Percentiles rank a stretch among this genome's conserved stretches.
These are phyloP conservation scores for Cocos nucifera DNA, from an alignment of 176 grass and related monocot genomes.

Conservation along the genomic window DNA sequence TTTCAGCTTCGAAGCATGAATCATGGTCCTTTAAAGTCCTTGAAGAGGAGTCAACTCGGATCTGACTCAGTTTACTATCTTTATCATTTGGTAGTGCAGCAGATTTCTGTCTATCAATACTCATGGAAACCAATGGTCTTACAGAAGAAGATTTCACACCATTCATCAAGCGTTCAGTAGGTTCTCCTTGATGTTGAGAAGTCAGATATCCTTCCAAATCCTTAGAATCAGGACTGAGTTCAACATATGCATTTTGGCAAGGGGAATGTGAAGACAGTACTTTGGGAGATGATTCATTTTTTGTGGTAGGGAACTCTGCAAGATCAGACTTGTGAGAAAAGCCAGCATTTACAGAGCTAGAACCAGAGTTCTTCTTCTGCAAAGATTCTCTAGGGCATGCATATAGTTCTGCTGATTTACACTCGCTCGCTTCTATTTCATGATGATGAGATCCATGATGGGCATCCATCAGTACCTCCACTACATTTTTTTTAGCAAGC, in stretches of 20 bases:
- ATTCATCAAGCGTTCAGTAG: constrained; percentile 17
- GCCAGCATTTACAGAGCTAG: too few relatives aligned
- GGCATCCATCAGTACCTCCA: neutral
- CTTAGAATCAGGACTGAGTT: too few relatives aligned
- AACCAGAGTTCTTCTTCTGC: too few relatives aligned
- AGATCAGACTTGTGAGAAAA: too few relatives aligned
- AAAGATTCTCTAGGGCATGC: neutral
- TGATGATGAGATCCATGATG: constrained; percentile 1
- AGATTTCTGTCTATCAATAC: constrained; percentile 20
- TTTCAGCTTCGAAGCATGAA: constrained; percentile 21
- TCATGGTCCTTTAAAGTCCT: constrained; percentile 18
- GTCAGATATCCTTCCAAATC: constrained; percentile 1
- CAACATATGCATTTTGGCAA: too few relatives aligned
- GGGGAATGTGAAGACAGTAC: too few relatives aligned
- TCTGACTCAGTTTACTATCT: constrained; percentile 17
- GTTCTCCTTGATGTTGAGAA: constrained; percentile 24
- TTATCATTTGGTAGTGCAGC: constrained; percentile 2
- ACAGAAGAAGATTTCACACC: neutral
- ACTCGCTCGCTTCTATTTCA: neutral
- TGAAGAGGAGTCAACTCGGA: constrained; percentile 16
- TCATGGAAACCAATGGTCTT: constrained; percentile 16
- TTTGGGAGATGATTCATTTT: too few relatives aligned
- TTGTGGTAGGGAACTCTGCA: too few relatives aligned
- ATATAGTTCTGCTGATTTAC: constrained; percentile 20
- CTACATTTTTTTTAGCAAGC: constrained; percentile 17